Conservation (phyloP, 2,329 filamentous ascomycete species). For the Aspergillus sp. region DNA sequence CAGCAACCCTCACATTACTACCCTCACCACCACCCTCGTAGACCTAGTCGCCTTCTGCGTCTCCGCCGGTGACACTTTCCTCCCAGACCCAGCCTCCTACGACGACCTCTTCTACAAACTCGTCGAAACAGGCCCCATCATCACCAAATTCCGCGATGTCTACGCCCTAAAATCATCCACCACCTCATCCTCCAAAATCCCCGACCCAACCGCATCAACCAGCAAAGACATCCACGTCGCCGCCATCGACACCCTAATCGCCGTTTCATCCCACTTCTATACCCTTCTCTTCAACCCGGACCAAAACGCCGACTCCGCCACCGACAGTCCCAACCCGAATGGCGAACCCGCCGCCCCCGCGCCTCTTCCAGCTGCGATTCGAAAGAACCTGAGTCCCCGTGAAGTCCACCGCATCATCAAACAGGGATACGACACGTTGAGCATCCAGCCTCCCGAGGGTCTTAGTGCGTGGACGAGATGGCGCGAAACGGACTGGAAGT, state of each 20-base stretch:
- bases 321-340: constrained; percentile 11
- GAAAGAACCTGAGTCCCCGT: constrained; percentile 69
- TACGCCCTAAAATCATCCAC: constrained; percentile 49
- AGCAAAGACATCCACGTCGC: constrained; percentile 44
- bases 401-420: constrained; percentile 91
- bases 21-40: constrained; percentile 70
- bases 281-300: constrained; percentile 61
- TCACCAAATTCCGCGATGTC: constrained; percentile 74
- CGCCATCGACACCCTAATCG: constrained; percentile 79
- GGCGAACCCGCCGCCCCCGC: constrained; percentile 20
- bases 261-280: constrained; percentile 77
- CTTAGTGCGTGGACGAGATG: constrained; percentile 82
- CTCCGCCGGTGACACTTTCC: constrained; percentile 81
- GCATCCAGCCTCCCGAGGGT: constrained; percentile 82
- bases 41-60: constrained; percentile 80
- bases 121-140: constrained; percentile 80
- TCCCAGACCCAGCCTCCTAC: constrained; percentile 81
- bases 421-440: constrained; percentile 91
- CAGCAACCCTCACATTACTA: constrained; percentile 62
- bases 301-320: constrained; percentile 32
- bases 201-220: constrained; percentile 5
- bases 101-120: constrained; percentile 99
- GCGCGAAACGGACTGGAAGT: constrained; percentile 80
- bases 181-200: neutral
- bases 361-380: constrained; percentile 30